Evolutionary conservation across 805 yeast genomes (phyloP), one percentile per base, ranked within the genome.

Genomic region (Candida adriatica): DNA sequence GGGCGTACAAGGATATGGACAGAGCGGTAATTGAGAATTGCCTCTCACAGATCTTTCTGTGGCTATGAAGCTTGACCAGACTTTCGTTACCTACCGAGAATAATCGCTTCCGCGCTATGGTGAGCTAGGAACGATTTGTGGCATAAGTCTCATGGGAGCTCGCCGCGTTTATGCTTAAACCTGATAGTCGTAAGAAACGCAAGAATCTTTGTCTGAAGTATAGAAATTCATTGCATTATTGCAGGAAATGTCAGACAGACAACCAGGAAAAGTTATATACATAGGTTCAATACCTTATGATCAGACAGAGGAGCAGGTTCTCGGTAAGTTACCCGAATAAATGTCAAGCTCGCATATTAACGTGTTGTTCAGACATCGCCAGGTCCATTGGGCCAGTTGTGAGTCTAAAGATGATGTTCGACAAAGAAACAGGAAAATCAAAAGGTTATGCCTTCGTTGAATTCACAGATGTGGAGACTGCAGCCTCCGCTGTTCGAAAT

Each of bases 211-310:
- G n/a, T n/a, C n/a, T n/a, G n/a, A n/a, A n/a, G n/a, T n/a, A n/a
- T n/a, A n/a, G n/a, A n/a, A n/a, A n/a, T n/a, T n/a, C n/a, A n/a
- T n/a, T n/a, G n/a, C n/a, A n/a, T n/a, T n/a, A n/a, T 19, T 11
- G 10, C 11, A 19, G 22, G 22, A 8, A n/a, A 38, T 38, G 42
- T 30, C 42, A 8, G 45, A 38, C 18, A 42, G 35, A 33, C 30
- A 35, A 6, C 61, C 63, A 11, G 54, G 62, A 6, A 55, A 58
- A 36, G 73, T 71, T 20, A 80, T 86, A 3, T 82, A 82, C 48
- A 73, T 88, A 25, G 94, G 95, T 4, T 79, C 85, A 11, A 82
- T 90, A 23, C 97, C 97, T 1, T 86, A 78, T 52, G 96, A 90
- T 49, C 86, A 83, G 50, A 83, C 96, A 0, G 97, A 90, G 53